phyloP scores from a whole-genome alignment of 148 eudicot species.

The Chenopodium quinoa region DNA sequence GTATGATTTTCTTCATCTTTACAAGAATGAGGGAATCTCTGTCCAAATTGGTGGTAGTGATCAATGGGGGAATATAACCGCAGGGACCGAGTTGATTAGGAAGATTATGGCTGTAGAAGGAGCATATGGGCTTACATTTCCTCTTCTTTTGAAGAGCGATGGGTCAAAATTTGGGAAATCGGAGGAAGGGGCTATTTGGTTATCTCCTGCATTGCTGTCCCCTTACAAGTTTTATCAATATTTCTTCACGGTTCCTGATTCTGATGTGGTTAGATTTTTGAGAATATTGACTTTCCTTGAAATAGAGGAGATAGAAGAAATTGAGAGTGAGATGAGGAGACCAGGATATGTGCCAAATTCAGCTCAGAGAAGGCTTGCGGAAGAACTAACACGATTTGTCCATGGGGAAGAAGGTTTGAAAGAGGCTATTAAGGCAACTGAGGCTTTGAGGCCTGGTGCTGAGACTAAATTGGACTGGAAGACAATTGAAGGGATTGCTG shows the following conservation, averaged over 20 bases:
- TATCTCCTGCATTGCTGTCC: slow-evolving; percentile 63
- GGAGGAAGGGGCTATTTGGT: slow-evolving; percentile 89
- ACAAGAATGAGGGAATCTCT: slow-evolving; percentile 46
- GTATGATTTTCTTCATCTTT: slow-evolving; percentile 73
- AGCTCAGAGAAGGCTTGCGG: slow-evolving; percentile 75
- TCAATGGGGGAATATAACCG: slow-evolving; percentile 96
- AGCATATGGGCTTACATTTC: slow-evolving; percentile 81
- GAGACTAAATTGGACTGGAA: slow-evolving; percentile 65
- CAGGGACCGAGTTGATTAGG: slow-evolving; percentile 83
- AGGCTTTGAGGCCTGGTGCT: slow-evolving; percentile 78
- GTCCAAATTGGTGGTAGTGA: slow-evolving; percentile 95
- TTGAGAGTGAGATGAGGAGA: slow-evolving; percentile 56
- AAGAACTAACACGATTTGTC: slow-evolving; percentile 81
- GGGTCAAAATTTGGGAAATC: slow-evolving; percentile 89
- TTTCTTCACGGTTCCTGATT: slow-evolving; percentile 69
- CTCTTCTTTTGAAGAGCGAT: slow-evolving; percentile 77
- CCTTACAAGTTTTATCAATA: slow-evolving; percentile 91
- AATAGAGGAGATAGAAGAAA: slow-evolving; percentile 55
- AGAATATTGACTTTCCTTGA: slow-evolving; percentile 68
- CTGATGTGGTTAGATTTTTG: slow-evolving; percentile 68
- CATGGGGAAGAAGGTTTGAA: slow-evolving; percentile 77
- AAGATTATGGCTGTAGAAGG: slow-evolving; percentile 46
- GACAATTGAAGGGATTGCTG: slow-evolving; percentile 66
- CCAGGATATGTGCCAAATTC: slow-evolving; percentile 59
- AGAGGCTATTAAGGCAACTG: slow-evolving; percentile 82